phyloP scores from a whole-genome alignment of 169 alveolate genomes.

The Plasmodium falciparum region DNA sequence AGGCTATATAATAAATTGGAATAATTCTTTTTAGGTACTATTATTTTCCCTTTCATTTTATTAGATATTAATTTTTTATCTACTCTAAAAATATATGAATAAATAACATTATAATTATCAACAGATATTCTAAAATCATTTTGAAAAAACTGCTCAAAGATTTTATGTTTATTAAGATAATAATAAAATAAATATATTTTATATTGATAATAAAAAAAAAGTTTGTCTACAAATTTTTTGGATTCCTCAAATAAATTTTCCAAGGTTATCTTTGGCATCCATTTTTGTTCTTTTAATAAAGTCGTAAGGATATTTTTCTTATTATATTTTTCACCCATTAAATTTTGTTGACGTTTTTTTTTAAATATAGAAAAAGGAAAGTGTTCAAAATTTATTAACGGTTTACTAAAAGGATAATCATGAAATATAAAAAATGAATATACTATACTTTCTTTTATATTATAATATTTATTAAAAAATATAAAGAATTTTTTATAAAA shows the following conservation, averaged over 20 bases:
- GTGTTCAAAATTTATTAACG: conserved; percentile 29
- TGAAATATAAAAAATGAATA: conserved; percentile 52
- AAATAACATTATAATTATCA: conserved; percentile 15
- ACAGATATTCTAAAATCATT: conserved; percentile 4
- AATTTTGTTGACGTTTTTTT: conserved; percentile 24
- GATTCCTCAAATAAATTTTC: conserved; percentile 59
- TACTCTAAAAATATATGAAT: conserved; percentile 36
- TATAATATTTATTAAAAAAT: conserved; percentile 42
- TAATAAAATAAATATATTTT: conserved; percentile 57
- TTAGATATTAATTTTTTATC: conserved; percentile 35
- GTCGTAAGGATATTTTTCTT: conserved; percentile 39
- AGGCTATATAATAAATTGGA: conserved; percentile 50
- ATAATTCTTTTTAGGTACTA: conserved; percentile 19
- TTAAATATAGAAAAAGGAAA: conserved; percentile 41
- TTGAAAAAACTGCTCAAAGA: conserved; percentile 34
- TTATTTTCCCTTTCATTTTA: neutral
- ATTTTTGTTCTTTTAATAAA: conserved; percentile 19
- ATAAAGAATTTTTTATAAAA: conserved; percentile 40
- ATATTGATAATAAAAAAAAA: conserved; percentile 72
- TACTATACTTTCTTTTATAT: conserved; percentile 52
- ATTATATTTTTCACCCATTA: conserved; percentile 72
- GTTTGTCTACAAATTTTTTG: conserved; percentile 33
- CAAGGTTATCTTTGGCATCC: conserved; percentile 71
- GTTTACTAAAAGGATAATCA: conserved; percentile 70
- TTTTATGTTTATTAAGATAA: conserved; percentile 62